phyloP scores from a whole-genome alignment of 768 basidiomycete genomes.

The Ramaria rubella region DNA sequence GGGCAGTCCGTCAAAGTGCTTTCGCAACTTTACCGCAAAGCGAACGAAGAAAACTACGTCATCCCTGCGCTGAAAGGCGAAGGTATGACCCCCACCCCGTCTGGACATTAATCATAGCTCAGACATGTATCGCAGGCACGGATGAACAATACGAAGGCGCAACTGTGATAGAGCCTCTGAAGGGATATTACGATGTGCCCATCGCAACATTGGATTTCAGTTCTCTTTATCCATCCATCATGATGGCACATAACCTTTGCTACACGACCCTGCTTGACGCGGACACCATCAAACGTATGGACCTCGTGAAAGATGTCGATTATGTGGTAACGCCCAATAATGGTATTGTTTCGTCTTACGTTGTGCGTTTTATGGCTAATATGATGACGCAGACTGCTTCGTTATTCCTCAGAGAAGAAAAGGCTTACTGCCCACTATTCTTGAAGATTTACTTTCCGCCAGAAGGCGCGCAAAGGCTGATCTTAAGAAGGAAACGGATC shows the following conservation, averaged over 20 bases:
- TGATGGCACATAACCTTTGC: constrained; percentile 99
- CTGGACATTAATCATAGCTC: not conserved
- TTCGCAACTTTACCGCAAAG: constrained; percentile 90
- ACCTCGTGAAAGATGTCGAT: constrained; percentile 77
- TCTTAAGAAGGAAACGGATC: constrained; percentile 93
- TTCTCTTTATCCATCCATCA: constrained; percentile 97
- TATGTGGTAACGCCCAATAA: constrained; percentile 95
- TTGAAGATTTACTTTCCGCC: constrained; percentile 90
- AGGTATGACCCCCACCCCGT: constrained; percentile 38
- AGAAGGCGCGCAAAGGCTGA: constrained; percentile 94
- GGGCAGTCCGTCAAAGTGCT: constrained; percentile 99
- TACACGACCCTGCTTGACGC: constrained; percentile 94
- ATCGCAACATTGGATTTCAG: constrained; percentile 99
- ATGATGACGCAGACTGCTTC: constrained; percentile 63
- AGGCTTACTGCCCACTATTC: constrained; percentile 82
- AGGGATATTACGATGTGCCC: constrained; percentile 92
- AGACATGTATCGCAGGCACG: constrained; percentile 41
- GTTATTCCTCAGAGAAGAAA: constrained; percentile 67
- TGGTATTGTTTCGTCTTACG: constrained; percentile 40
- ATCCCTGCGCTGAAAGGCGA: constrained; percentile 82
- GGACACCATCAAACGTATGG: constrained; percentile 65
- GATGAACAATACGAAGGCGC: constrained; percentile 99
- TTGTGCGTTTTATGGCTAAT: not conserved
- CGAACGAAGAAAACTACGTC: constrained; percentile 85
- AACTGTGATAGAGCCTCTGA: constrained; percentile 95